Percentiles rank a stretch among this genome's conserved stretches.
phyloP scores from a whole-genome alignment of 164 flowering plant genomes.

The Vitis vinifera region ASM3070453v1 NC_081814.1:7200001-7200500 shows the following conservation, averaged over 20 bases:
- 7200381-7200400: no score
- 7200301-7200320: constrained; percentile 12
- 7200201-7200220: background rate
- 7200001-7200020: background rate
- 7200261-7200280: no score
- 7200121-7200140: constrained; percentile 20
- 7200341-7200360: no score
- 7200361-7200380: no score
- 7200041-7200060: constrained; percentile 10
- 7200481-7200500: no score
- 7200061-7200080: constrained; percentile 14
- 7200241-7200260: background rate
- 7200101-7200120: background rate
- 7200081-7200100: constrained; percentile 9
- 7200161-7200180: constrained; percentile 1
- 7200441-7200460: no score
- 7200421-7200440: no score
- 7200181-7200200: no score
- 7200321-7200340: constrained; percentile 1
- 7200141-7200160: constrained; percentile 19
- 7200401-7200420: no score
- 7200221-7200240: constrained; percentile 12
- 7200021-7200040: constrained; percentile 9
- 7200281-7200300: constrained; percentile 1
- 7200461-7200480: no score